Conservation (phyloP, 1,284 basidiomycete genomes). For the Malassezia pachydermatis region DNA sequence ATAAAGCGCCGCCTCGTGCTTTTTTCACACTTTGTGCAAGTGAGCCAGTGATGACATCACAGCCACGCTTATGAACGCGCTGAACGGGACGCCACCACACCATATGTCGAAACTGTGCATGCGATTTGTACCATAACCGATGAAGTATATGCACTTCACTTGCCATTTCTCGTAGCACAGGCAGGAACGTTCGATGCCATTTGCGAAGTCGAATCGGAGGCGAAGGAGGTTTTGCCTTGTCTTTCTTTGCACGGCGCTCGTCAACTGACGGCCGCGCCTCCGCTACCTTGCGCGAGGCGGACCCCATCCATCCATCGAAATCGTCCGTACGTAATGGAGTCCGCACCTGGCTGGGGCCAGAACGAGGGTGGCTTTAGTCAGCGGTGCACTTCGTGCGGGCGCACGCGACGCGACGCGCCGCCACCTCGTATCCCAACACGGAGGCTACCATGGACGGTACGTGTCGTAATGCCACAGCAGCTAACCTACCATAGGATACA, state of each 20-base stretch:
- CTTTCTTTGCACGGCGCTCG: too few species aligned
- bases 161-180: slow-evolving; percentile 3
- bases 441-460: slow-evolving; percentile 15
- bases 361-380: too few species aligned
- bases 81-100: slow-evolving; percentile 16
- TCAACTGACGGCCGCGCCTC: too few species aligned
- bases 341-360: too few species aligned
- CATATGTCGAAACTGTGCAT: slow-evolving; percentile 16
- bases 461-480: neutral
- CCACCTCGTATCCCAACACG: neutral
- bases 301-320: too few species aligned
- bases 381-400: neutral
- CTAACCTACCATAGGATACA: slow-evolving; percentile 5
- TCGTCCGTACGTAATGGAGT: too few species aligned
- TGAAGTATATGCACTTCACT: slow-evolving; percentile 9
- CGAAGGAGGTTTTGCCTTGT: neutral
- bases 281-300: too few species aligned
- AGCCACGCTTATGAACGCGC: slow-evolving; percentile 4
- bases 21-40: slow-evolving; percentile 4
- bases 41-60: slow-evolving; percentile 5
- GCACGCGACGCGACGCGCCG: slow-evolving; percentile 18
- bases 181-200: slow-evolving; percentile 1
- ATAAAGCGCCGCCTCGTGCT: neutral
- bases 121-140: slow-evolving; percentile 16
- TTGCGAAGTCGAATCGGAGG: slow-evolving; percentile 1